These are phyloP conservation scores for Echeveria elegans DNA, from an alignment of 164 flowering plant species.

Conservation along the genomic window DNA sequence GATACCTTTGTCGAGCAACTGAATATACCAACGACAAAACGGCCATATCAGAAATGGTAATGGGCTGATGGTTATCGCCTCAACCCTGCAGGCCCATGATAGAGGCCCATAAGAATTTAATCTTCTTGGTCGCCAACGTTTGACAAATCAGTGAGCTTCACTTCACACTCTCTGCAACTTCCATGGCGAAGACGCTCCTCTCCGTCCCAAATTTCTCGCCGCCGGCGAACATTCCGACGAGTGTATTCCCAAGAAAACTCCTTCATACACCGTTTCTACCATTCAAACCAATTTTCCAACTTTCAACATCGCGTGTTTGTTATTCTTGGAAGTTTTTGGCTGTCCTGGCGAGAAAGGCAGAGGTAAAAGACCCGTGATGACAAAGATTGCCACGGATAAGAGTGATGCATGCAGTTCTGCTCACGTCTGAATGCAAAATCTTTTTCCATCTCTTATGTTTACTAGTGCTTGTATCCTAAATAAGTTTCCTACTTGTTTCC, in stretches of 20 bases:
- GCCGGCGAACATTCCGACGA: slow-evolving; percentile 4
- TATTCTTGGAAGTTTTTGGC: slow-evolving; percentile 33
- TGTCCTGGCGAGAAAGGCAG: slow-evolving; percentile 55
- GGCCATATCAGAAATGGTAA: background rate
- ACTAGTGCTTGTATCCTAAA: background rate
- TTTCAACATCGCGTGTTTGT: too few relatives aligned
- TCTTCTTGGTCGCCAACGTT: background rate
- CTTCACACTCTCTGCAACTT: slow-evolving; percentile 12
- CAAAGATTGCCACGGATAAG: slow-evolving; percentile 88
- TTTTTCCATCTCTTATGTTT: background rate
- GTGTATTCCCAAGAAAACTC: background rate
- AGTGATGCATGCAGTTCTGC: slow-evolving; percentile 80
- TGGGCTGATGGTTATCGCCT: too few relatives aligned
- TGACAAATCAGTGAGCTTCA: background rate
- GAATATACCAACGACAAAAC: background rate
- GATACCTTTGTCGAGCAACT: background rate
- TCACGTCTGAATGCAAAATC: slow-evolving; percentile 90
- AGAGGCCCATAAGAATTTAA: background rate
- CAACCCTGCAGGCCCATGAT: background rate
- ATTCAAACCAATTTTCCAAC: too few relatives aligned
- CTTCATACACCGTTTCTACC: slow-evolving; percentile 12
- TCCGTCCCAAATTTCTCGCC: slow-evolving; percentile 16
- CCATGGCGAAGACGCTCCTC: slow-evolving; percentile 18
- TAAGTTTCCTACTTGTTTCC: background rate
- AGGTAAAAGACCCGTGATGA: slow-evolving; percentile 88